phyloP scores from a whole-genome alignment of 2,329 filamentous ascomycete genomes.

The Trichoderma sp. region DNA sequence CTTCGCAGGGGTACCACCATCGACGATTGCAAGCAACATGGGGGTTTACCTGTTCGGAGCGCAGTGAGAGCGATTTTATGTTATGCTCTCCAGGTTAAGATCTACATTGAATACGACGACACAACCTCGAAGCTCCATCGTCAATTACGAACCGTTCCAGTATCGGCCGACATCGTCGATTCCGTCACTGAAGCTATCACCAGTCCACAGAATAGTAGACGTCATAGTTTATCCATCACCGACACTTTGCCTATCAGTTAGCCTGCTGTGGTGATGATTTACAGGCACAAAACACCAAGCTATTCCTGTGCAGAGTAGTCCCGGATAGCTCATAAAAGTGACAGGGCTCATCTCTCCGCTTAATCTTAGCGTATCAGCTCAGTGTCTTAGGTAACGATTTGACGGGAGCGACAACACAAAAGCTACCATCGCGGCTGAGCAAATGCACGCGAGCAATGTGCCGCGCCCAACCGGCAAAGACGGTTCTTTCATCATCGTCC shows the following conservation, averaged over 20 bases:
- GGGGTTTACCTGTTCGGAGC: not conserved
- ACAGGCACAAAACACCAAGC: not conserved
- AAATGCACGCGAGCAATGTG: not conserved
- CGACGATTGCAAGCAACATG: not conserved
- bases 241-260: not conserved
- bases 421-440: not conserved
- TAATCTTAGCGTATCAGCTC: not conserved
- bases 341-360: constrained; percentile 2
- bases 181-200: constrained; percentile 1
- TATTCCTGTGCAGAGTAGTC: not conserved
- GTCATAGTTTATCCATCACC: not conserved
- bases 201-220: not conserved
- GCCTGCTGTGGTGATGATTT: not conserved
- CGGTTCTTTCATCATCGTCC: not conserved
- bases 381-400: not conserved
- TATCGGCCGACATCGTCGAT: constrained; percentile 9
- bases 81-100: not conserved
- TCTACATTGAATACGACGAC: not conserved
- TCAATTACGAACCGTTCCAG: constrained; percentile 14
- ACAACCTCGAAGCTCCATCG: not conserved
- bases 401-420: not conserved
- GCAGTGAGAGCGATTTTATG: not conserved
- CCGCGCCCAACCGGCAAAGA: not conserved
- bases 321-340: not conserved
- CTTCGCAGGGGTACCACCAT: not conserved